Conservation (phyloP, 306 rosid species). For the peach (Prunus persica) region Prunus_persica_NCBIv2 NC_034012.1:6334501-6335000, state of each 20-base stretch:
- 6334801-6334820: constrained; percentile 19
- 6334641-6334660: too few relatives aligned
- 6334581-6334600: background rate
- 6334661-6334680: too few relatives aligned
- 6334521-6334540: background rate
- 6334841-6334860: background rate
- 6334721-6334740: constrained; percentile 3
- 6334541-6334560: background rate
- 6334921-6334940: too few relatives aligned
- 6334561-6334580: background rate
- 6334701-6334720: background rate
- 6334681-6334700: fast-evolving
- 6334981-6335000: too few relatives aligned
- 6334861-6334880: background rate
- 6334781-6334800: background rate
- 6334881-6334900: too few relatives aligned
- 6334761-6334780: background rate
- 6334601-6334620: background rate
- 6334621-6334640: fast-evolving
- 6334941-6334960: too few relatives aligned
- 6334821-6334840: constrained; percentile 5
- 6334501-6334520: background rate
- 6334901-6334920: too few relatives aligned
- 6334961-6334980: too few relatives aligned
- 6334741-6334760: constrained; percentile 10